Conservation (phyloP, 306 rosid species). For the Vigna mungo region DNA sequence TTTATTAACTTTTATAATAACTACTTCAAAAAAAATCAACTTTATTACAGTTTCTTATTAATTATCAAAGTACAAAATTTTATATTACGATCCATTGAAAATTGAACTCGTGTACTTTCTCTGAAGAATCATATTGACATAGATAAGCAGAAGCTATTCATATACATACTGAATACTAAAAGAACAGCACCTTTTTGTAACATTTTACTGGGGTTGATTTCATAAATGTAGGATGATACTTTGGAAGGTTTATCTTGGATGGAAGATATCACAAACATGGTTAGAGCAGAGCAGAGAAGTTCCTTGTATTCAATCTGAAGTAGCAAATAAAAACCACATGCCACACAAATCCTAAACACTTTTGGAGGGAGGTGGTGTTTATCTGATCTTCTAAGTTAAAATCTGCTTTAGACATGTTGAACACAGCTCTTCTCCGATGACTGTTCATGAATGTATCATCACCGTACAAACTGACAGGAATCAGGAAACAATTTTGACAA, state of each 20-base stretch:
- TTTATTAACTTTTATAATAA: no score
- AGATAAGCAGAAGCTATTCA: no score
- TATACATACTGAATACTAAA: background rate
- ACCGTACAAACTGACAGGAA: constrained; percentile 54
- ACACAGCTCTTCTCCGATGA: background rate
- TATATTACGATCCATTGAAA: no score
- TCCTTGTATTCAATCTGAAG: constrained; percentile 13
- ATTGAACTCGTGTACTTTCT: background rate
- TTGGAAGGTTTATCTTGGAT: background rate
- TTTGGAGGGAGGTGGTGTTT: background rate
- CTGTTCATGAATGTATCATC: constrained; percentile 39
- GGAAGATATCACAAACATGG: constrained; percentile 2
- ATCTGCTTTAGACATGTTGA: constrained; percentile 1
- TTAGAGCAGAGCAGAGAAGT: constrained; percentile 8
- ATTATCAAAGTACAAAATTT: no score
- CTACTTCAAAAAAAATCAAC: no score
- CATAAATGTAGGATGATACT: background rate
- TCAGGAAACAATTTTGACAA: constrained; percentile 62
- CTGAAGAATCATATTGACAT: background rate
- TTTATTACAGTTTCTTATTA: no score
- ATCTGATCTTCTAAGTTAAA: constrained; percentile 5
- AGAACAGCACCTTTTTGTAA: background rate
- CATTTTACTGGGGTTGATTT: background rate
- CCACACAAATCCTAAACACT: constrained; percentile 6
- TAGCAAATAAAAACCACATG: constrained; percentile 23